Base-by-base conservation (phyloP, 108 stramenopile species). In the Cyclostephanos tholiformis region DNA sequence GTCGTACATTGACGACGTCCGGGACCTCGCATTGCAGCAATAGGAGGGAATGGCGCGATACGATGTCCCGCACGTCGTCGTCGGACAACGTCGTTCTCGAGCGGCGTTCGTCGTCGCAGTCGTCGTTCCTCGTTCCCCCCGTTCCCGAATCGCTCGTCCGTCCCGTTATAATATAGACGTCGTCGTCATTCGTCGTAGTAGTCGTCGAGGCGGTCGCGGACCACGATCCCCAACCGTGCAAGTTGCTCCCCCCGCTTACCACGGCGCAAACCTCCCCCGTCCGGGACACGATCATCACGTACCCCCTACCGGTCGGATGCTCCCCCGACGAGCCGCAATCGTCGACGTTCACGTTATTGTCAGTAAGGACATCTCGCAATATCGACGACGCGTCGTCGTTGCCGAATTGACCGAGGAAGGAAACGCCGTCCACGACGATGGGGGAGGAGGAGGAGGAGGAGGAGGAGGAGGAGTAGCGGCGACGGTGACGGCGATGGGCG, bases 21-120 rank as follows among this genome's bases (percentile, higher is more conserved):
- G 94, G 94, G 25, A 95, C 75, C 62, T 95, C 94, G 19, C 86
- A 73, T 77, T 95, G 94, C 0, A 95, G 74, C 23, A 91, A 19
- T 35, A 83, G 60, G 25, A 82, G 41, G 23, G 82, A 84, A 23
- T 67, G 30, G 2, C 65, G 22, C 29, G 53, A 23, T 16, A 84
- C 11, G 52, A 85, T 58, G 25, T 75, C 26, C 19, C 69, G 60
- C 44, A 87, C 65, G 13, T 78, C 50, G 51, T 83, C 56, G 16
- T 85, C 82, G 0, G 81, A 41, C 59, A 56, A 9, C n/a, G 58
- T 52, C 8, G 1, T 12, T n/a, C n/a, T n/a, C n/a, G 41, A 10
- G 41, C 8, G 41, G 41, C 8, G 41, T 5, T 3, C 52, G 23
- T 53, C 19, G 23, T 20, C 23, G 23, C 11, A 6, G 23, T 53